Evolutionary conservation across 306 rosid genomes (phyloP).

Genomic region (Potentilla sterilis): DNA sequence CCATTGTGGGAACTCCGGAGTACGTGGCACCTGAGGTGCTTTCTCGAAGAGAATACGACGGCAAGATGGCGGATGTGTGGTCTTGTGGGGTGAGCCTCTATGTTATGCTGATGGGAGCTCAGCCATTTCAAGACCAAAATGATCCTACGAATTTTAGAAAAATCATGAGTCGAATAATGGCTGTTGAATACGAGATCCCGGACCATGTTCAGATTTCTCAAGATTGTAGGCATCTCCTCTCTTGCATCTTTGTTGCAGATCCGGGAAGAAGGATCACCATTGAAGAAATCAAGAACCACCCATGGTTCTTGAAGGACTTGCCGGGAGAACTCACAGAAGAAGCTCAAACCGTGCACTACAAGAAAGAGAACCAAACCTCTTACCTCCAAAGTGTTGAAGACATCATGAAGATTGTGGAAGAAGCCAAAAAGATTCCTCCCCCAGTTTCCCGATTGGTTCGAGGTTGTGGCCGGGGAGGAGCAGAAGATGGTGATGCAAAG

Average conservation of each 20-base stretch:
- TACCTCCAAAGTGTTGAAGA: conserved; percentile 66
- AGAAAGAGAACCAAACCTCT: conserved; percentile 68
- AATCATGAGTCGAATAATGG: conserved; percentile 72
- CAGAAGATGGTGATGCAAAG: conserved; percentile 46
- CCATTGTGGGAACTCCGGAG: no score
- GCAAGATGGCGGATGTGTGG: conserved; percentile 72
- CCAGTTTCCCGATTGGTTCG: conserved; percentile 50
- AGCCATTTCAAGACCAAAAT: conserved; percentile 80
- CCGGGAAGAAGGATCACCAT: conserved; percentile 64
- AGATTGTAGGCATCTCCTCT: conserved; percentile 70
- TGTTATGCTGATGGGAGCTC: conserved; percentile 88
- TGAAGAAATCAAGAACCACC: conserved; percentile 73
- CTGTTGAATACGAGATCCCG: conserved; percentile 82
- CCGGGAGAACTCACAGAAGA: conserved; percentile 76
- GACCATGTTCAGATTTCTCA: conserved; percentile 83
- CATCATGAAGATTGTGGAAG: conserved; percentile 71
- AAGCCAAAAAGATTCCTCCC: conserved; percentile 54
- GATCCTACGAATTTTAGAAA: conserved; percentile 84
- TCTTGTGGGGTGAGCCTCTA: conserved; percentile 86
- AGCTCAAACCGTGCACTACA: conserved; percentile 64
- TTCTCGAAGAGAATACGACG: no score
- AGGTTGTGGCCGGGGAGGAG: conserved; percentile 75
- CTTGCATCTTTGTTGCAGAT: conserved; percentile 75
- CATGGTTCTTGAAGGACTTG: conserved; percentile 79
- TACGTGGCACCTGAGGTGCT: no score